Evolutionary conservation across 148 eudicot species (phyloP).

Genomic region (Polygonum aviculare): DNA sequence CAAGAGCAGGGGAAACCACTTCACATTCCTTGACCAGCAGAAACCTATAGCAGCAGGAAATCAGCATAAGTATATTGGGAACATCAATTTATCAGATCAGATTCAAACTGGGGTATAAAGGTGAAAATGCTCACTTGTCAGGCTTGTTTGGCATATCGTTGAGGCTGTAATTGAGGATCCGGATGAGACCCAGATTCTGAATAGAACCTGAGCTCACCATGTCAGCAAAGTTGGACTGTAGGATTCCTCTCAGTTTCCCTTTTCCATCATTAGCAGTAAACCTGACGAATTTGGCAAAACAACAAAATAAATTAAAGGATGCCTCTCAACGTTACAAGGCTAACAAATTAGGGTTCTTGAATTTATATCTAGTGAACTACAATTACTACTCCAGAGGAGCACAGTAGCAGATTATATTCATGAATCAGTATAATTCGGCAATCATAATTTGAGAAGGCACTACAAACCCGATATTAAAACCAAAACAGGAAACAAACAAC

Average conservation of each 20-base stretch:
- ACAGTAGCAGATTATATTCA: not conserved
- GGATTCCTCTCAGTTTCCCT: conserved; percentile 53
- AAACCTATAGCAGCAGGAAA: conserved; percentile 33
- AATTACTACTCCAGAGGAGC: not conserved
- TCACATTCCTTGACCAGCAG: conserved; percentile 72
- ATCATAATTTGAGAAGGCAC: not conserved
- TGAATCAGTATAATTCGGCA: not conserved
- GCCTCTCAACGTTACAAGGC: not conserved
- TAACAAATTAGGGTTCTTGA: not conserved
- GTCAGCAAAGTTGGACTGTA: conserved; percentile 58
- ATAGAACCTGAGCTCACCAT: conserved; percentile 66
- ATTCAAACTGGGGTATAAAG: not conserved
- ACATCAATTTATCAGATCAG: not conserved
- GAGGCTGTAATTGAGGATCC: conserved; percentile 58
- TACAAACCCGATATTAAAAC: not conserved
- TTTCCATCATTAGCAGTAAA: conserved; percentile 82
- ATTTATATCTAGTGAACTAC: not conserved
- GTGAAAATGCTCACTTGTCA: conserved; percentile 52
- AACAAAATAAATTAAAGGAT: not conserved
- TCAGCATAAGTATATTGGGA: not conserved
- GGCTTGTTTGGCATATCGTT: conserved; percentile 70
- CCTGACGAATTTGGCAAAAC: conserved; percentile 26
- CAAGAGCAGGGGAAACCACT: conserved; percentile 71
- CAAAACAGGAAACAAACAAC: not conserved
- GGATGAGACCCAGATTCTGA: conserved; percentile 82